Evolutionary conservation across 495 filamentous ascomycete species (phyloP), one percentile per base, ranked within the genome.

Genomic region (Talaromyces stipitatus): DNA sequence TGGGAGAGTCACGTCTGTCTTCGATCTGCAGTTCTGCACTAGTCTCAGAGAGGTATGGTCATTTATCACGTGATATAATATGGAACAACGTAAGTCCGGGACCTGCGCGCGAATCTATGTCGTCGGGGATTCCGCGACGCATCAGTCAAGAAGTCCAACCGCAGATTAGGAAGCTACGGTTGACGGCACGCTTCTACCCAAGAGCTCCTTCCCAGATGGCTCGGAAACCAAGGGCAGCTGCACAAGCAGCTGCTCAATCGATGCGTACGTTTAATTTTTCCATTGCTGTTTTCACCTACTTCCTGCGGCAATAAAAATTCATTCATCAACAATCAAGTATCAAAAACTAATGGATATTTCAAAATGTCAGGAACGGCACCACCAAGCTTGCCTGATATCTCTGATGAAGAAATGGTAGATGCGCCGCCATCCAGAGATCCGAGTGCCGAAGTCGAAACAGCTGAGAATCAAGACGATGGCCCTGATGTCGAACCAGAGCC

Each of bases 321-420:
- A 18, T 18, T 18, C 9, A 41, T 16, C 36, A 2, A n/a, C 36
- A 41, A 41, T 41, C 36, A 41, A 41, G 36, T 16, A 16, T 16
- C 18, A 41, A 28, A 41, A 26, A 46, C 18, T 52, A 20, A 29
- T 14, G n/a, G 26, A 18, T 5, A 46, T n/a, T 9, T 28, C 5
- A 30, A 51, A 26, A 41, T 46, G 38, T n/a, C 43, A 82, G 78
- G 71, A 65, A 75, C 71, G 64, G 71, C 71, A 54, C 68, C 71
- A 22, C 77, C 78, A 45, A 65, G 67, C 20, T 58, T 73, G 20
- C 67, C 68, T 50, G 77, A 81, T 43, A 65, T 48, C 27, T 79
- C 76, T 7, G 79, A 82, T 50, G 76, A 78, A 20, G 78, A 80
- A 52, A 76, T 78, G 70, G 43, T 61, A 1, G 76, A 78, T 61